phyloP scores from a whole-genome alignment of 2,329 filamentous ascomycete species.

The Ceratocystis variospora region DNA sequence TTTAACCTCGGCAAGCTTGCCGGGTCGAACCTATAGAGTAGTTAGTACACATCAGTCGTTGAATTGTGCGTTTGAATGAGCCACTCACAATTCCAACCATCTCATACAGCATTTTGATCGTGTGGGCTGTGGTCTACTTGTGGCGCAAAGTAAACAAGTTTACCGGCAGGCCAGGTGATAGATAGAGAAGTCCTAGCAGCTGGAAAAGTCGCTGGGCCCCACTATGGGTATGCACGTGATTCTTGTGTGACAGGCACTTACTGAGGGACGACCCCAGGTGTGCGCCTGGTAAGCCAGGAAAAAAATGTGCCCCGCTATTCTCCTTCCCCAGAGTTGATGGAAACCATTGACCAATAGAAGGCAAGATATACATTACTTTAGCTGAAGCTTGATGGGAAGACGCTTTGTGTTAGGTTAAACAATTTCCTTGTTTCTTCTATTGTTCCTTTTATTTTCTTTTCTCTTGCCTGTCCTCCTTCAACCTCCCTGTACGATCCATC shows the following conservation, averaged over 20 bases:
- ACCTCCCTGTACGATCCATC: neutral
- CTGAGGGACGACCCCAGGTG: neutral
- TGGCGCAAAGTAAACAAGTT: neutral
- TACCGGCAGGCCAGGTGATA: neutral
- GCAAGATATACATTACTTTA: neutral
- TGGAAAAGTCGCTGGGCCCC: slow-evolving; percentile 5
- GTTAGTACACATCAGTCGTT: slow-evolving; percentile 1
- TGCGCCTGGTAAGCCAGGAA: neutral
- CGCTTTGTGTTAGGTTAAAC: neutral
- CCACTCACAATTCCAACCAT: slow-evolving; percentile 80
- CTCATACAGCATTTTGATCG: slow-evolving; percentile 80
- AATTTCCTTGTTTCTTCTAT: neutral
- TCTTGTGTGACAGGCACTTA: neutral
- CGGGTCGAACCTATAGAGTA: slow-evolving; percentile 63
- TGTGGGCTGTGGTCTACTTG: neutral
- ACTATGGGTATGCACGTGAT: neutral
- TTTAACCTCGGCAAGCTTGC: slow-evolving; percentile 82
- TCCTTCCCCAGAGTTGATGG: neutral
- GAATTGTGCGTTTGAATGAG: slow-evolving; percentile 14
- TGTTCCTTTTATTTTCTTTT: neutral
- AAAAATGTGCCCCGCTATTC: neutral
- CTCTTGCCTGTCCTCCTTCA: neutral
- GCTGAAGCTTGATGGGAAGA: neutral
- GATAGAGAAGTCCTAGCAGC: neutral
- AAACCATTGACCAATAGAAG: slow-evolving; percentile 4